Conservation (phyloP, 768 basidiomycete species). For the Phylloporus sp. region DNA sequence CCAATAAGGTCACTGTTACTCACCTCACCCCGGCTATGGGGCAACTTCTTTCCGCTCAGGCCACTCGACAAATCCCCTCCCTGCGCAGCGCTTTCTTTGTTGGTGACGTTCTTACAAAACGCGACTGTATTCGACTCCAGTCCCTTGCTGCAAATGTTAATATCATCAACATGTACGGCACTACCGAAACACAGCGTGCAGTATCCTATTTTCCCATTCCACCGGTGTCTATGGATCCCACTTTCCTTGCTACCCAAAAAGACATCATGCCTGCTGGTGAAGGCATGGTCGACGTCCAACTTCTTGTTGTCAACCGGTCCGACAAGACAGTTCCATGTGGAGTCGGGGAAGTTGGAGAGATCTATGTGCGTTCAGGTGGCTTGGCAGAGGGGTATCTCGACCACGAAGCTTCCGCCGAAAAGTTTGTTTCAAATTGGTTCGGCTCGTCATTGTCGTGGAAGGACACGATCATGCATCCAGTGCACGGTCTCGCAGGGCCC, state of each 20-base stretch:
- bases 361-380: slow-evolving; percentile 95
- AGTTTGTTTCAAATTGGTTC: slow-evolving; percentile 97
- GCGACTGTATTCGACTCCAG: slow-evolving; percentile 93
- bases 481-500: slow-evolving; percentile 50
- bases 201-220: slow-evolving; percentile 97
- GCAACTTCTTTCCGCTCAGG: slow-evolving; percentile 90
- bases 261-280: slow-evolving; percentile 97
- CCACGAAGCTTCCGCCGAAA: slow-evolving; percentile 72
- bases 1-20: slow-evolving; percentile 86
- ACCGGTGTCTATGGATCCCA: slow-evolving; percentile 72
- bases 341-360: slow-evolving; percentile 96
- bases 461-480: slow-evolving; percentile 71
- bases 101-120: slow-evolving; percentile 97
- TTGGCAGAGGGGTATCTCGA: slow-evolving; percentile 94
- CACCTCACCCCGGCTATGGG: slow-evolving; percentile 99
- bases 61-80: slow-evolving; percentile 75
- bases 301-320: slow-evolving; percentile 89
- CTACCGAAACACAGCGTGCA: slow-evolving; percentile 97
- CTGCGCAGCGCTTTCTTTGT: slow-evolving; percentile 95
- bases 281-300: slow-evolving; percentile 97
- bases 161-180: slow-evolving; percentile 99
- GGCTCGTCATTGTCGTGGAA: slow-evolving; percentile 42
- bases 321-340: slow-evolving; percentile 84
- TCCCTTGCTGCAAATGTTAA: slow-evolving; percentile 85
- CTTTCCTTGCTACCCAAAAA: slow-evolving; percentile 90